These are phyloP conservation scores for Nakaseomyces glabratus DNA, from an alignment of 1,139 yeast genomes.

Conservation along the genomic window DNA sequence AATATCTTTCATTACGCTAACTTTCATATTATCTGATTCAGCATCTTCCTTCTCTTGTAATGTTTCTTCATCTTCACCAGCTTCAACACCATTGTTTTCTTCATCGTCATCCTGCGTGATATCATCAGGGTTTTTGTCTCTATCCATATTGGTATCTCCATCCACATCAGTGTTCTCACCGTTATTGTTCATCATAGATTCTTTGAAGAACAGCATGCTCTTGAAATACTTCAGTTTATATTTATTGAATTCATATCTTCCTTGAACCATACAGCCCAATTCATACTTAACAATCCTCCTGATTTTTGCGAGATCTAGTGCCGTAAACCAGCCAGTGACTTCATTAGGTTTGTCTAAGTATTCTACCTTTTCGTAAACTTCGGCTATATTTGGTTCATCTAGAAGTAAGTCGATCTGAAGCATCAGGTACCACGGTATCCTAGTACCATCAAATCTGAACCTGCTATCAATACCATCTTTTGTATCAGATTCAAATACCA, in stretches of 20 bases:
- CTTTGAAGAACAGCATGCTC: conserved; percentile 29
- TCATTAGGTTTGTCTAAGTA: conserved; percentile 39
- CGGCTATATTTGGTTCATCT: conserved; percentile 50
- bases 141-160: conserved; percentile 13
- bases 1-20: conserved; percentile 13
- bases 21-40: conserved; percentile 19
- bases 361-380: conserved; percentile 38
- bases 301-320: conserved; percentile 51
- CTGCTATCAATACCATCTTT: conserved; percentile 33
- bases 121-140: not conserved
- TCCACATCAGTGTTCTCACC: conserved; percentile 28
- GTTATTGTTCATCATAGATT: conserved; percentile 26
- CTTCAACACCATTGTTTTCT: conserved; percentile 29
- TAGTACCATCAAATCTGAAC: conserved; percentile 64
- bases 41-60: conserved; percentile 26
- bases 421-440: conserved; percentile 58
- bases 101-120: conserved; percentile 16
- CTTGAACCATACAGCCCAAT: conserved; percentile 45
- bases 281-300: conserved; percentile 69
- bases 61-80: conserved; percentile 31
- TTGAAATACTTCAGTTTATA: conserved; percentile 35
- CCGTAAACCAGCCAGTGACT: conserved; percentile 70
- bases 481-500: conserved; percentile 28
- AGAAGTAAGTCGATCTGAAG: conserved; percentile 76
- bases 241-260: conserved; percentile 35